Evolutionary conservation across 257 asterid species (phyloP).

Genomic region (Catharanthus roseus): DNA sequence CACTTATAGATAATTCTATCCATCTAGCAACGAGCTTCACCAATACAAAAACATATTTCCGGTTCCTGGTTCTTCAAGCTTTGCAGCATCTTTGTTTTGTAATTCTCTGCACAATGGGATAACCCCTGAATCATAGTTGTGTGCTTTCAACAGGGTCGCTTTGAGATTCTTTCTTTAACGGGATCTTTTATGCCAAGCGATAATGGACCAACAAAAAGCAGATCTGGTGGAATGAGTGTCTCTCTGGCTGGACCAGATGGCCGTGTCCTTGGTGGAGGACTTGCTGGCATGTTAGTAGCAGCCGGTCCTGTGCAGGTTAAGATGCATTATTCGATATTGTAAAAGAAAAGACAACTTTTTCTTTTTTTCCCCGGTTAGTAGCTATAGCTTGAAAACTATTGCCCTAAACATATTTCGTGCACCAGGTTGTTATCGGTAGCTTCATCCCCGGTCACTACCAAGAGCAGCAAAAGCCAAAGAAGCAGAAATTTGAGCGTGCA

Average conservation of each 20-base stretch:
- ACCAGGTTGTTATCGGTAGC: constrained; percentile 78
- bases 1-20: neutral
- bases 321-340: constrained; percentile 8
- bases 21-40: neutral
- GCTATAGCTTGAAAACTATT: neutral
- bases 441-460: constrained; percentile 49
- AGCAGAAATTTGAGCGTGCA: constrained; percentile 51
- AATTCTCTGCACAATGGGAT: neutral
- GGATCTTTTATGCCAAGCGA: constrained; percentile 82
- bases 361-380: neutral
- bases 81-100: too few relatives aligned
- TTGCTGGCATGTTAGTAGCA: constrained; percentile 88
- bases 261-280: constrained; percentile 92
- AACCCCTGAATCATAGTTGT: constrained; percentile 10
- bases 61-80: neutral
- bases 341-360: neutral
- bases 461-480: constrained; percentile 50
- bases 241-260: constrained; percentile 89
- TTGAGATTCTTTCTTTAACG: constrained; percentile 73
- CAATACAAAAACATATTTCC: neutral
- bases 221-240: constrained; percentile 93
- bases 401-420: constrained; percentile 18
- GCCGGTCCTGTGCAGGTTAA: constrained; percentile 84
- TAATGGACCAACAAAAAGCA: constrained; percentile 65
- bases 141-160: constrained; percentile 56